Evolutionary conservation across 805 yeast species (phyloP), one percentile per base, ranked within the genome.

Genomic region (Alloascoidea hylecoeti): DNA sequence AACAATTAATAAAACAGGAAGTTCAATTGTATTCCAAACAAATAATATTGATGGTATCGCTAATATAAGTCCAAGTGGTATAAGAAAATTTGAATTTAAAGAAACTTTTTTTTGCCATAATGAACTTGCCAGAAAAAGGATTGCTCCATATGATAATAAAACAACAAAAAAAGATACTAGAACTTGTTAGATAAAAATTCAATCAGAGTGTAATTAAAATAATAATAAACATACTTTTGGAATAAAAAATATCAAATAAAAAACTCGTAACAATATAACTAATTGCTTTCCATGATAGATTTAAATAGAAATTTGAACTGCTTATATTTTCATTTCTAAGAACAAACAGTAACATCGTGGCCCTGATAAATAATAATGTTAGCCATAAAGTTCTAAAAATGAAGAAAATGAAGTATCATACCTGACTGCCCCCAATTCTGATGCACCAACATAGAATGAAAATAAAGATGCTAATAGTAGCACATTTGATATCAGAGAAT

Each of bases 1-100:
- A 16, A 54, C 52, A 4, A 46, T 36, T 12, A 47, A 41, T 18
- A 51, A 37, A 14, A 46, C 36, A 18, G 46, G 15, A 14, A 40
- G 33, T 34, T 40, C 44, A 15, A 44, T 15, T 12, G 16, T n/a
- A 14, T 17, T 2, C 36, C 35, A 5, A 42, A 42, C 2, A 39
- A 14, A 3, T 40, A 38, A 18, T 42, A 15, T 6, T 45, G 13
- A 2, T 43, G 16, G 1, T 46, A 42, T 5, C 46, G 49, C 5
- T n/a, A 50, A 17, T 12, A 46, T 18, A 18, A 49, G 36, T 2
- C 19, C 19, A n/a, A 35, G 12, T 4, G 49, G 47, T 9, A 28
- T 2, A 9, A 38, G 38, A 16, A 42, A 16, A 12, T 43, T 32
- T 32, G 41, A 19, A 39, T 37, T 3, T 13, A 30, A 15, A 17